Conservation (phyloP, 768 basidiomycete species). For the Jaapia argillacea region DNA sequence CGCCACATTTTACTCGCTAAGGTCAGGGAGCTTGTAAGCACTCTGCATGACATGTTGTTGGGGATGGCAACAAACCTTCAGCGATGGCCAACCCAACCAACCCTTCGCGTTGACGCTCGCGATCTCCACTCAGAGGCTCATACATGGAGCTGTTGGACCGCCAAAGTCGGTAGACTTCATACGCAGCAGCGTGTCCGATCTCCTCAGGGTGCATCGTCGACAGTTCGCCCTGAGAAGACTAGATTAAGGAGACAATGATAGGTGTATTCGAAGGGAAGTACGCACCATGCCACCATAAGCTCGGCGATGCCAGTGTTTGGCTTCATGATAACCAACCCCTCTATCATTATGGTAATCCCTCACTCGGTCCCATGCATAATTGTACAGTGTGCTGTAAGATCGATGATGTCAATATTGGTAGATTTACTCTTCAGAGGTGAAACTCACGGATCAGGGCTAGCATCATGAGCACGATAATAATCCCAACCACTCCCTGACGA, state of each 20-base stretch:
- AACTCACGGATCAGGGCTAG: slow-evolving; percentile 46
- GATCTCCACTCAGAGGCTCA: slow-evolving; percentile 44
- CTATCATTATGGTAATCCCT: slow-evolving; percentile 6
- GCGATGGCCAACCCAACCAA: slow-evolving; percentile 60
- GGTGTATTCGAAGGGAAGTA: neutral
- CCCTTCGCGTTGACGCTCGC: slow-evolving; percentile 54
- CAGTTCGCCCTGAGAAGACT: slow-evolving; percentile 34
- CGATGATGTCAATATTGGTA: too few species aligned
- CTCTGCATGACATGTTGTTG: neutral
- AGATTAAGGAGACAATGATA: slow-evolving; percentile 1
- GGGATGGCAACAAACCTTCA: slow-evolving; percentile 38
- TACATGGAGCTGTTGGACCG: slow-evolving; percentile 46
- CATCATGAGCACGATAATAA: slow-evolving; percentile 54
- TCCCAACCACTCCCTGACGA: slow-evolving; percentile 49
- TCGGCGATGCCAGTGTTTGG: slow-evolving; percentile 53
- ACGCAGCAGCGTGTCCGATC: slow-evolving; percentile 69
- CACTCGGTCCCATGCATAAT: slow-evolving; percentile 23
- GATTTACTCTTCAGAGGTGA: too few species aligned
- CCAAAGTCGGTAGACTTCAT: slow-evolving; percentile 66
- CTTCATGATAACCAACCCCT: slow-evolving; percentile 45
- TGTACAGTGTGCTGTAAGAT: slow-evolving; percentile 22
- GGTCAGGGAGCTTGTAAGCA: slow-evolving; percentile 4
- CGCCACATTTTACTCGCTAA: slow-evolving; percentile 49
- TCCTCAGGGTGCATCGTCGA: slow-evolving; percentile 43
- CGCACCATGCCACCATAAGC: slow-evolving; percentile 55